Evolutionary conservation across 768 basidiomycete genomes (phyloP), one percentile per base, ranked within the genome.

Genomic region (Tylopilus intermedius): DNA sequence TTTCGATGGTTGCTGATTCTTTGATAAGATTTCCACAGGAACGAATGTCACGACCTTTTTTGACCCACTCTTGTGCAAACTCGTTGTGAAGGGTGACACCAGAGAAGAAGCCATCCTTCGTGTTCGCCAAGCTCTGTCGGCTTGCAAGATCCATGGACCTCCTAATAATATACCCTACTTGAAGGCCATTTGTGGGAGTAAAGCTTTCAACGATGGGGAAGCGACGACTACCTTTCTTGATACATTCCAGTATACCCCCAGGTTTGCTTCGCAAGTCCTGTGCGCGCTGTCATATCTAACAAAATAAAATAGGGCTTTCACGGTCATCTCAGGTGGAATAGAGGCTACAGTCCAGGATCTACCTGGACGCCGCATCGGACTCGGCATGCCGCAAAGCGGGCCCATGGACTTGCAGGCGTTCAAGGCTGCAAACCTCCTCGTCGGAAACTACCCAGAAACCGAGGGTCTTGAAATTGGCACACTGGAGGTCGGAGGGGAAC

Each of bases 391-490:
- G 0, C 73, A 69, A 13, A 78, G 80, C 53, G 86, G 86, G 0
- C 80, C 84, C 0, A 82, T 84, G 79, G 86, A 88, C 59, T 53
- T 71, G 9, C 61, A 79, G 9, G 79, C 84, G 0, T 80, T 82
- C 63, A 65, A 74, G 24, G 69, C 73, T 0, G 85, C 79, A 8
- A 86, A 87, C 58, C 55, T 79, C 33, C 68, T 88, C 13, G 81
- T 76, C 5, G 79, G 79, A 4, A 88, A 87, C 61, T 50, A 65
- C 0, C 58, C 62, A 2, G 72, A 63, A 8, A 78, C 66, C 0
- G 86, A 86, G 62, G 79, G 72, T 0, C 58, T 88, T 6, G 86
- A 88, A 61, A 69, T 81, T 8, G 59, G 80, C 45, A 65, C 76
- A 3, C 64, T 86, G 9, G 69, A 70, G 22, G 56, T 86, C 10